phyloP scores from a whole-genome alignment of 305 asterid species.

The Fraxinus sp. region DNA sequence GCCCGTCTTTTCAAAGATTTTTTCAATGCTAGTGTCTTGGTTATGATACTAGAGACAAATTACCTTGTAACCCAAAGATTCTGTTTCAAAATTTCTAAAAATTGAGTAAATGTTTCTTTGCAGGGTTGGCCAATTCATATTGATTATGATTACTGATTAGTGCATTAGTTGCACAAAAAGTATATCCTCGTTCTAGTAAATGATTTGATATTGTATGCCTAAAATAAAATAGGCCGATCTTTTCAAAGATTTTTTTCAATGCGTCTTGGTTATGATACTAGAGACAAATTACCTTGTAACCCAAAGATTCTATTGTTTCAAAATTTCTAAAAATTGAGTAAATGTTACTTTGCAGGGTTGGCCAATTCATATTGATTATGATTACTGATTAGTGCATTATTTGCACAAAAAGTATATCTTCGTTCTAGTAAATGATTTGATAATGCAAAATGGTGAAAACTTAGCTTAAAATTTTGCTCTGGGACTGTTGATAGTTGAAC shows the following conservation, averaged over 20 bases:
- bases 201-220: constrained; percentile 6
- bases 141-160: neutral
- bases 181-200: neutral
- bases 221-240: neutral
- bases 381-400: neutral
- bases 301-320: constrained; percentile 3
- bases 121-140: neutral
- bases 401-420: neutral
- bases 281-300: neutral
- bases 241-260: neutral
- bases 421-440: neutral
- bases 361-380: neutral
- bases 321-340: neutral
- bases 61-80: neutral
- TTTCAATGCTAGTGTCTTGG: neutral
- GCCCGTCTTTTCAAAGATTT: neutral
- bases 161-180: neutral
- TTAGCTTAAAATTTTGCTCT: neutral
- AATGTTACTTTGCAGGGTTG: neutral
- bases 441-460: neutral
- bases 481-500: neutral
- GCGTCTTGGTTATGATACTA: neutral
- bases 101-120: neutral
- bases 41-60: neutral
- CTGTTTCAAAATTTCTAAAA: neutral